A percentile compares a stretch with the other conserved stretches of the same genome.
phyloP scores from a whole-genome alignment of 148 eudicot genomes.

The Amaranthus hypochondriacus region DNA sequence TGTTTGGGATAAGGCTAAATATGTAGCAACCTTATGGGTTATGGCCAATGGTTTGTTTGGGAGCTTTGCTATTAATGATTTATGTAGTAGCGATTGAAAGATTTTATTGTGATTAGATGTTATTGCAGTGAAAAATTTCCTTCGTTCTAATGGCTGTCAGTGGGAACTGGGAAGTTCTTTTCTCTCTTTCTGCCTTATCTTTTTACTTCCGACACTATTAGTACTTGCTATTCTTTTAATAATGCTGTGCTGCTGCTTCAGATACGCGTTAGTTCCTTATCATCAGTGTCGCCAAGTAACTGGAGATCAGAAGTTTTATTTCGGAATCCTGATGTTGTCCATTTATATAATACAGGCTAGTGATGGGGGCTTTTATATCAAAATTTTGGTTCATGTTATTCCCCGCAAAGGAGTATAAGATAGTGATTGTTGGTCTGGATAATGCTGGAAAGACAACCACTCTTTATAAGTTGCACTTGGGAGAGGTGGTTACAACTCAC shows the following conservation, averaged over 20 bases:
- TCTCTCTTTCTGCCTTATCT: too few species aligned
- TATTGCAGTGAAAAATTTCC: not conserved
- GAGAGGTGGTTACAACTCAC: conserved; percentile 93
- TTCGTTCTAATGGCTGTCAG: not conserved
- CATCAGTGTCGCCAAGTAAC: not conserved
- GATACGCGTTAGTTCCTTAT: not conserved
- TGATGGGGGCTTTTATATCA: conserved; percentile 85
- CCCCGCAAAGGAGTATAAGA: conserved; percentile 97
- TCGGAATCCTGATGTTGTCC: not conserved
- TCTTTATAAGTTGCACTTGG: conserved; percentile 89
- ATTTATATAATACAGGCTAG: conserved; percentile 14
- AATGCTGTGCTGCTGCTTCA: not conserved
- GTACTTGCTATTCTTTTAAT: too few species aligned
- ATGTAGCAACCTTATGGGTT: too few species aligned
- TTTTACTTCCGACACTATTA: too few species aligned
- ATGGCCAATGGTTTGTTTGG: too few species aligned
- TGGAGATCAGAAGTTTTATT: not conserved
- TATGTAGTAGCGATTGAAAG: too few species aligned
- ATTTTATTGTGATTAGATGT: too few species aligned
- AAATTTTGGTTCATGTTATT: conserved; percentile 97
- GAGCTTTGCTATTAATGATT: too few species aligned
- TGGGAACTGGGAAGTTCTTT: not conserved
- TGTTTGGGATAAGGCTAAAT: too few species aligned
- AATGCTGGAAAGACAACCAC: conserved; percentile 98
- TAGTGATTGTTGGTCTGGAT: conserved; percentile 88